These are phyloP conservation scores for Prunus mongolica DNA, from an alignment of 306 rosid genomes.

Conservation along the genomic window DNA sequence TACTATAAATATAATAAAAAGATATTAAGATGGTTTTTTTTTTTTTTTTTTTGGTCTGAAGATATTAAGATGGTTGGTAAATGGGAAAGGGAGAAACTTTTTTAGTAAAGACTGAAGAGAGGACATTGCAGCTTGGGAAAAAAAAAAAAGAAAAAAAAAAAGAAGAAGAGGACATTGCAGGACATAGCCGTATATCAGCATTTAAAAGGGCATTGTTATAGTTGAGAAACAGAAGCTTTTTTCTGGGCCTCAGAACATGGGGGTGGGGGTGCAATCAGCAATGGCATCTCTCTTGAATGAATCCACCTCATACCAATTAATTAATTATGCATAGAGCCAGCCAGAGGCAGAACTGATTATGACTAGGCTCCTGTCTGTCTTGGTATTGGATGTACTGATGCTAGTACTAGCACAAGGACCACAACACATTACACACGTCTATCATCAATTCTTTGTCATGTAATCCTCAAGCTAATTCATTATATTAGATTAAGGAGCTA, in stretches of 20 bases:
- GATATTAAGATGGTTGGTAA: neutral
- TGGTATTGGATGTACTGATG: slow-evolving; percentile 4
- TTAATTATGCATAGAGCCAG: neutral
- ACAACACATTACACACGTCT: slow-evolving; percentile 2
- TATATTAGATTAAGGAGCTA: neutral
- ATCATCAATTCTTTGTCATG: neutral
- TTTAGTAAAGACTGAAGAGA: neutral
- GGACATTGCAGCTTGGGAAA: neutral
- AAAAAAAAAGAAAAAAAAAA: too few species aligned
- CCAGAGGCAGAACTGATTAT: slow-evolving; percentile 7
- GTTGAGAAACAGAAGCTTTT: neutral
- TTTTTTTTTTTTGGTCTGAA: too few species aligned
- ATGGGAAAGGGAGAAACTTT: neutral
- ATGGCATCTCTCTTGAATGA: neutral
- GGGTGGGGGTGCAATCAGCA: slow-evolving; percentile 6
- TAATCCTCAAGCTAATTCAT: neutral
- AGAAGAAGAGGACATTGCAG: neutral
- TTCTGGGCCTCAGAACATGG: slow-evolving; percentile 41
- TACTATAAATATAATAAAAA: too few species aligned
- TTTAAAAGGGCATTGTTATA: neutral
- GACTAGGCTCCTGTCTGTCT: slow-evolving; percentile 20
- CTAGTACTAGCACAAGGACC: slow-evolving; percentile 30
- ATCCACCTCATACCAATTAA: neutral
- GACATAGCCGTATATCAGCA: slow-evolving; percentile 9
- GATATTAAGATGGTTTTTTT: too few species aligned